Conservation (phyloP, 2,329 filamentous ascomycete genomes). For the Sodiomyces alkalinus region DNA sequence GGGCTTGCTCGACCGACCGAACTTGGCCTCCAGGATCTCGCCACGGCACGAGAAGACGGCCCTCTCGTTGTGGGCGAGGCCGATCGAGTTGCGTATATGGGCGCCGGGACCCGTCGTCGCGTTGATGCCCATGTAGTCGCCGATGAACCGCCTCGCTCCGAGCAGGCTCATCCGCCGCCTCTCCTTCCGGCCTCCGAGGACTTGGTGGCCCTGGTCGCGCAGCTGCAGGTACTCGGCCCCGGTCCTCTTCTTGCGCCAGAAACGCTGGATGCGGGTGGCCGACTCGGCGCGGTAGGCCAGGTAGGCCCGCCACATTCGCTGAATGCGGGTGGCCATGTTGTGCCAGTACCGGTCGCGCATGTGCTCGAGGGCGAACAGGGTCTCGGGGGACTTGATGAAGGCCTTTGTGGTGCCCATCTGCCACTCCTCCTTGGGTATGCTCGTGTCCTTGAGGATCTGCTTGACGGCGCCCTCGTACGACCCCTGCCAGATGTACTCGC, state of each 20-base stretch:
- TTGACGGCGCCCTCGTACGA: slow-evolving; percentile 75
- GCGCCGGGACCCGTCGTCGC: slow-evolving; percentile 67
- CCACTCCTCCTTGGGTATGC: slow-evolving; percentile 88
- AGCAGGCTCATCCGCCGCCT: slow-evolving; percentile 80
- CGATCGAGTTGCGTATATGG: slow-evolving; percentile 60
- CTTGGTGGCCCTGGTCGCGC: slow-evolving; percentile 70
- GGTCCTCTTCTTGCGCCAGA: slow-evolving; percentile 87
- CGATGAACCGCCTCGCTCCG: slow-evolving; percentile 81
- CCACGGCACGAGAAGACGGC: slow-evolving; percentile 82
- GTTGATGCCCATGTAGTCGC: slow-evolving; percentile 84
- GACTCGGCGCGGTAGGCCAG: slow-evolving; percentile 84
- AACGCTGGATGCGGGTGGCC: slow-evolving; percentile 82
- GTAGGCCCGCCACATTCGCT: slow-evolving; percentile 94
- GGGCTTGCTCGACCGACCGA: slow-evolving; percentile 89
- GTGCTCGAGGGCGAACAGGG: slow-evolving; percentile 86
- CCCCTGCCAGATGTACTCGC: slow-evolving; percentile 92
- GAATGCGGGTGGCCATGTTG: slow-evolving; percentile 97
- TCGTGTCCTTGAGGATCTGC: slow-evolving; percentile 91
- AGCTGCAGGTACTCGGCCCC: slow-evolving; percentile 81
- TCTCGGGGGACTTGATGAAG: slow-evolving; percentile 97
- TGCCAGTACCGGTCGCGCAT: slow-evolving; percentile 99
- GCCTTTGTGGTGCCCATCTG: slow-evolving; percentile 95
- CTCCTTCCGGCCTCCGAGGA: slow-evolving; percentile 79
- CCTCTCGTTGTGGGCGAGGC: slow-evolving; percentile 56
- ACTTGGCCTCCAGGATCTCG: slow-evolving; percentile 83